phyloP scores from a whole-genome alignment of 768 basidiomycete genomes.

The Serendipita sp. region DNA sequence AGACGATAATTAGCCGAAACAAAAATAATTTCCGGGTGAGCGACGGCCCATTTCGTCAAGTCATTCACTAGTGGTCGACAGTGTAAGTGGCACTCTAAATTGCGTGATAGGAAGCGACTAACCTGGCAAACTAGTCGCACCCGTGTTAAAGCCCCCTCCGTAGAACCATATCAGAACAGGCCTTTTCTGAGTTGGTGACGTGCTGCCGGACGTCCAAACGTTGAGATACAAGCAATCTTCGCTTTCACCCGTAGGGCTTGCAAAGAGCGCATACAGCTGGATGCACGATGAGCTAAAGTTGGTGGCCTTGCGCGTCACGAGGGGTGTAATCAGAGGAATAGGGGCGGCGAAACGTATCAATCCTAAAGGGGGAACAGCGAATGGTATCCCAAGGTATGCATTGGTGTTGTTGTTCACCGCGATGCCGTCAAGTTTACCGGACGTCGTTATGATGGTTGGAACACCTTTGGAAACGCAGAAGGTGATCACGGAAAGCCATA shows the following conservation, averaged over 20 bases:
- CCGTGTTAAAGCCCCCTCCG: neutral
- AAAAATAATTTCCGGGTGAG: too few species aligned
- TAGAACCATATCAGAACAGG: slow-evolving; percentile 14
- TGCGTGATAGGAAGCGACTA: neutral
- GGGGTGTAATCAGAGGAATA: slow-evolving; percentile 23
- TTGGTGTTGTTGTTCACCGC: slow-evolving; percentile 13
- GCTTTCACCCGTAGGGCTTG: slow-evolving; percentile 17
- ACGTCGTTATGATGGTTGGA: neutral
- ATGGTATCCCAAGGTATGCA: slow-evolving; percentile 47
- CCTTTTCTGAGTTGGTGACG: slow-evolving; percentile 16
- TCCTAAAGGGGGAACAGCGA: slow-evolving; percentile 40
- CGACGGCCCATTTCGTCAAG: too few species aligned
- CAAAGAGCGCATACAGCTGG: slow-evolving; percentile 15
- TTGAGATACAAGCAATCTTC: slow-evolving; percentile 17
- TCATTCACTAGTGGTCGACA: too few species aligned
- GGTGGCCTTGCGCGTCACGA: slow-evolving; percentile 10
- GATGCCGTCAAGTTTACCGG: neutral
- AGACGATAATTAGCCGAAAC: too few species aligned
- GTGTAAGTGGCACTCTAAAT: neutral
- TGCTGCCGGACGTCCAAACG: slow-evolving; percentile 15
- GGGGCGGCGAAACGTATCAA: slow-evolving; percentile 42
- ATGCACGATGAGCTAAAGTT: slow-evolving; percentile 17
- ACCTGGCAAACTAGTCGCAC: neutral
- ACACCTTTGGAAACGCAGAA: neutral
- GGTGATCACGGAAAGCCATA: neutral